Percentiles rank a stretch among this genome's conserved stretches.
phyloP scores from a whole-genome alignment of 495 filamentous ascomycete genomes.

The Penicillium bialowiezense region DNA sequence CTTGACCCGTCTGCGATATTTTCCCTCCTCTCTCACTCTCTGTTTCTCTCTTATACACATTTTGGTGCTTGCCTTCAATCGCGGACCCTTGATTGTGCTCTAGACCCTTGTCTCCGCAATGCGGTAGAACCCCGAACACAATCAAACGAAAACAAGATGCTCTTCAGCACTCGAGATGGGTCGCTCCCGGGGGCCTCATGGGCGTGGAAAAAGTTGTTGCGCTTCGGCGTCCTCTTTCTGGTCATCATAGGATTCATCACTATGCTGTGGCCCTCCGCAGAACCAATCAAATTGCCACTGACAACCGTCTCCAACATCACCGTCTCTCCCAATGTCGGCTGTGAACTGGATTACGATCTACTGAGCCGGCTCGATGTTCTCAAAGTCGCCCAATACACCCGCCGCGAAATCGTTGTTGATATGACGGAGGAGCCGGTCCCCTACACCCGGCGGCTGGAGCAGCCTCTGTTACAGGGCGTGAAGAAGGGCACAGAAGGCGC shows the following conservation, averaged over 20 bases:
- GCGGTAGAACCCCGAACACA: slow-evolving; percentile 13
- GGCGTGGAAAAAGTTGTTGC: slow-evolving; percentile 37
- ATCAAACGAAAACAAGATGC: slow-evolving; percentile 18
- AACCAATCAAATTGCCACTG: slow-evolving; percentile 11
- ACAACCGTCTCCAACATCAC: slow-evolving; percentile 34
- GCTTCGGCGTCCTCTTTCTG: slow-evolving; percentile 21
- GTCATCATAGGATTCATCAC: slow-evolving; percentile 18
- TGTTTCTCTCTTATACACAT: background rate
- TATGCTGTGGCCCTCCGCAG: slow-evolving; percentile 30
- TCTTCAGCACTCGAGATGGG: slow-evolving; percentile 27
- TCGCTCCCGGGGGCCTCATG: slow-evolving; percentile 29
- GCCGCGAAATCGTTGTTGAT: slow-evolving; percentile 41
- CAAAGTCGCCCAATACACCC: slow-evolving; percentile 37
- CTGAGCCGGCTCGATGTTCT: slow-evolving; percentile 28
- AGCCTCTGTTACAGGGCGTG: slow-evolving; percentile 31
- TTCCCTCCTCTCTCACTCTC: slow-evolving; percentile 1
- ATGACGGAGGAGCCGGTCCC: slow-evolving; percentile 27
- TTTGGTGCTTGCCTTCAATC: background rate
- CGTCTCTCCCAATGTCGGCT: slow-evolving; percentile 29
- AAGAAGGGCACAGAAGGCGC: slow-evolving; percentile 7
- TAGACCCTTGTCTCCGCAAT: slow-evolving; percentile 20
- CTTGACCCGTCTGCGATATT: slow-evolving; percentile 2
- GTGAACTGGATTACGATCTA: slow-evolving; percentile 31
- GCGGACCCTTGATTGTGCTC: slow-evolving; percentile 1
- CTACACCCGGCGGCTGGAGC: slow-evolving; percentile 31